Conservation (phyloP, 257 asterid genomes). For the Knoxia roxburghii region DNA sequence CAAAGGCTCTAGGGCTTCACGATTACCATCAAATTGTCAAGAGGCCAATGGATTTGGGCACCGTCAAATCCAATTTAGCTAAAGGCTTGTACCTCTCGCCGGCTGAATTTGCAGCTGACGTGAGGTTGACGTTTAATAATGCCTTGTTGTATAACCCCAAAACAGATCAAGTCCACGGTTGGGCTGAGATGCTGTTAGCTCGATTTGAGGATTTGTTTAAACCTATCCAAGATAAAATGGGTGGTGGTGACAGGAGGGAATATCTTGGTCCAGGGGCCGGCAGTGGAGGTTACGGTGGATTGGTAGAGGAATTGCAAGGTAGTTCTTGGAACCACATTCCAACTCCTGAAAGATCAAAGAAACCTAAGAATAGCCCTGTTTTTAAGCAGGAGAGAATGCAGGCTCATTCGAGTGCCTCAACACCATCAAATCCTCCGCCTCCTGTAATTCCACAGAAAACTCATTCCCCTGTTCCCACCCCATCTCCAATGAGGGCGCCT, state of each 20-base stretch:
- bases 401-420: slow-evolving; percentile 72
- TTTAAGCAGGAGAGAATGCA: slow-evolving; percentile 40
- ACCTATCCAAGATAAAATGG: slow-evolving; percentile 56
- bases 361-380: slow-evolving; percentile 35
- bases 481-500: slow-evolving; percentile 57
- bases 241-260: slow-evolving; percentile 26
- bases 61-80: slow-evolving; percentile 61
- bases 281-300: slow-evolving; percentile 13
- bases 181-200: slow-evolving; percentile 56
- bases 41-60: slow-evolving; percentile 94
- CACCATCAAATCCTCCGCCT: slow-evolving; percentile 30
- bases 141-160: slow-evolving; percentile 89
- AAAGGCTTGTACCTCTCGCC: slow-evolving; percentile 51
- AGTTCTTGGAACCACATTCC: slow-evolving; percentile 66
- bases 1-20: slow-evolving; percentile 53
- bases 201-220: slow-evolving; percentile 70
- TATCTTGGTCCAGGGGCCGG: slow-evolving; percentile 20
- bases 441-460: background rate
- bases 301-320: slow-evolving; percentile 66
- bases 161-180: slow-evolving; percentile 55
- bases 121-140: slow-evolving; percentile 81
- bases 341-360: slow-evolving; percentile 47
- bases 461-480: slow-evolving; percentile 31
- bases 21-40: slow-evolving; percentile 87
- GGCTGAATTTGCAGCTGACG: slow-evolving; percentile 65